These are phyloP conservation scores for Gyromitra esculenta DNA, from an alignment of 2,329 filamentous ascomycete species.

Conservation along the genomic window DNA sequence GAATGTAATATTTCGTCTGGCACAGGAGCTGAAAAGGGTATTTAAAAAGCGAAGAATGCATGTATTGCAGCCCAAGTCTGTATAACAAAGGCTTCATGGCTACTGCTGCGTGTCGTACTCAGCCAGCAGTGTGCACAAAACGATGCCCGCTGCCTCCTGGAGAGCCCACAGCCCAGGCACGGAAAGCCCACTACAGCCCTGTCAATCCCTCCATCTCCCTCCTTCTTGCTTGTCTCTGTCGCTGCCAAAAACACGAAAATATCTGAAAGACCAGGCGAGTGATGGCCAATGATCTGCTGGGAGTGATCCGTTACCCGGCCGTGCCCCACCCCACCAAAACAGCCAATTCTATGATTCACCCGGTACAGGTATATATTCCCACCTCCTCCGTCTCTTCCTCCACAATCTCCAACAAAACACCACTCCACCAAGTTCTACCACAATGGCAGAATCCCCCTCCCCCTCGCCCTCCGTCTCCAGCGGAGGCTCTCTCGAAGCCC, in stretches of 20 bases:
- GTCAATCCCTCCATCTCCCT: no score
- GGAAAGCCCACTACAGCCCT: no score
- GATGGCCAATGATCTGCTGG: background rate
- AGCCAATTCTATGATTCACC: background rate
- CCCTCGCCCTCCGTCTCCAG: background rate
- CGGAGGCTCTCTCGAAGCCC: slow-evolving; percentile 29
- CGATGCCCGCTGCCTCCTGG: no score
- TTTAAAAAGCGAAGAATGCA: no score
- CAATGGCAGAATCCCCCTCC: slow-evolving; percentile 23
- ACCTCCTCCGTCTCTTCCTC: background rate
- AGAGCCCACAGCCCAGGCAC: no score
- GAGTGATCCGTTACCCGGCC: slow-evolving; percentile 18
- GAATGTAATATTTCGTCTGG: background rate
- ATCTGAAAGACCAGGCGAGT: background rate
- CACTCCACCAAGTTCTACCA: background rate
- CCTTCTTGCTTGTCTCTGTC: no score
- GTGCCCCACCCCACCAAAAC: background rate
- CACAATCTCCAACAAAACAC: background rate
- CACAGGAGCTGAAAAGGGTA: no score
- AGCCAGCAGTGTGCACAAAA: no score
- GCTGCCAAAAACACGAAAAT: background rate
- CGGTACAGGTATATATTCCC: background rate
- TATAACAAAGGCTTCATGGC: no score
- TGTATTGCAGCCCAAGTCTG: no score
- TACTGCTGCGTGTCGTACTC: no score